Conservation (phyloP, 2,329 filamentous ascomycete genomes). For the Fusarium coffeatum region DNA sequence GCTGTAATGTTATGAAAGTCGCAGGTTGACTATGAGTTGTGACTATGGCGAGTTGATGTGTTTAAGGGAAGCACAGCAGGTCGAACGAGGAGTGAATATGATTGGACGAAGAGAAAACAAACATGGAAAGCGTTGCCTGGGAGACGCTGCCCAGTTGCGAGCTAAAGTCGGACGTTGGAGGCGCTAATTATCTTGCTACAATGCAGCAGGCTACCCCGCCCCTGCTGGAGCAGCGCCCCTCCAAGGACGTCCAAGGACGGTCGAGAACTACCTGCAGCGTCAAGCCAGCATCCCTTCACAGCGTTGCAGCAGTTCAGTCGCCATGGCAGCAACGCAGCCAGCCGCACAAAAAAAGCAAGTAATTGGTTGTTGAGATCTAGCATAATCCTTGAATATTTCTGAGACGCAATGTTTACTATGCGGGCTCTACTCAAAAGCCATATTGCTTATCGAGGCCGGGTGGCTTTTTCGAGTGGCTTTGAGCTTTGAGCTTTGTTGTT, state of each 20-base stretch:
- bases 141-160: slow-evolving; percentile 38
- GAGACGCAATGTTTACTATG: slow-evolving; percentile 38
- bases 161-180: slow-evolving; percentile 37
- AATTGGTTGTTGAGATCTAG: slow-evolving; percentile 42
- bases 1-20: slow-evolving; percentile 44
- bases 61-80: slow-evolving; percentile 49
- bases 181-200: slow-evolving; percentile 47
- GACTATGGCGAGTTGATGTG: slow-evolving; percentile 47
- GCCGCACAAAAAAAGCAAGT: slow-evolving; percentile 29
- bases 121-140: slow-evolving; percentile 47
- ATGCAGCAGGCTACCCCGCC: slow-evolving; percentile 47
- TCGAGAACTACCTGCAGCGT: slow-evolving; percentile 28
- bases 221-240: slow-evolving; percentile 38
- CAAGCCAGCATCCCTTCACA: slow-evolving; percentile 26
- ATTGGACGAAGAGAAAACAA: slow-evolving; percentile 52
- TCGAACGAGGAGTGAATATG: slow-evolving; percentile 29
- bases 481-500: slow-evolving; percentile 30
- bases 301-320: slow-evolving; percentile 43
- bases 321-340: slow-evolving; percentile 49
- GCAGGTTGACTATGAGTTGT: slow-evolving; percentile 22
- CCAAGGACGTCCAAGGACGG: slow-evolving; percentile 36
- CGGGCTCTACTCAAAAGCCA: neutral
- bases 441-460: neutral
- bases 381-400: slow-evolving; percentile 44
- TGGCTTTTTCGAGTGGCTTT: neutral